Evolutionary conservation across 2,329 filamentous ascomycete species (phyloP).

Genomic region (Exophiala bonariae): DNA sequence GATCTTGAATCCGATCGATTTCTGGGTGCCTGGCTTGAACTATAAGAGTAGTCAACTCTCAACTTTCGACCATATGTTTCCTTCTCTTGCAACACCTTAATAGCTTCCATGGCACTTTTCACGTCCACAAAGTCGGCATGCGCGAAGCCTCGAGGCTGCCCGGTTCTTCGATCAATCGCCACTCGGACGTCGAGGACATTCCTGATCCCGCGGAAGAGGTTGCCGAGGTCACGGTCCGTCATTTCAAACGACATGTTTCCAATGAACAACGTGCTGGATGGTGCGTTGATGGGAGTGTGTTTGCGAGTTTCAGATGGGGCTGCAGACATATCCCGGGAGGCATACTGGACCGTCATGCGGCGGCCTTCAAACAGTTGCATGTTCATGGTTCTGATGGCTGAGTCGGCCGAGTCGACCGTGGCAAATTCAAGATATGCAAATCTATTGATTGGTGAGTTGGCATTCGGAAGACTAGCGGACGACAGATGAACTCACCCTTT

Average conservation of each 20-base stretch:
- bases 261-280: slow-evolving; percentile 71
- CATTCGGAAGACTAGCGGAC: too few relatives aligned
- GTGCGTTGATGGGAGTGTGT: slow-evolving; percentile 37
- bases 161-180: slow-evolving; percentile 77
- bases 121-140: slow-evolving; percentile 77
- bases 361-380: slow-evolving; percentile 64
- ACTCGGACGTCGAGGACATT: slow-evolving; percentile 76
- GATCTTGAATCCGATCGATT: slow-evolving; percentile 10
- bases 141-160: slow-evolving; percentile 78
- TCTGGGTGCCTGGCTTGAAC: slow-evolving; percentile 22
- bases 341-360: slow-evolving; percentile 62
- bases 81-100: slow-evolving; percentile 56
- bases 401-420: slow-evolving; percentile 51
- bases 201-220: slow-evolving; percentile 68
- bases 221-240: slow-evolving; percentile 78
- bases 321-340: slow-evolving; percentile 32
- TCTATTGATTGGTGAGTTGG: slow-evolving; percentile 39
- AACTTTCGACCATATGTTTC: slow-evolving; percentile 66
- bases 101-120: slow-evolving; percentile 63
- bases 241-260: slow-evolving; percentile 87
- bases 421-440: slow-evolving; percentile 68
- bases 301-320: background rate
- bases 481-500: slow-evolving; percentile 73
- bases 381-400: slow-evolving; percentile 60
- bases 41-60: slow-evolving; percentile 60